These are phyloP conservation scores for Colletotrichum somersetense DNA, from an alignment of 2,329 filamentous ascomycete genomes.

Conservation along the genomic window DNA sequence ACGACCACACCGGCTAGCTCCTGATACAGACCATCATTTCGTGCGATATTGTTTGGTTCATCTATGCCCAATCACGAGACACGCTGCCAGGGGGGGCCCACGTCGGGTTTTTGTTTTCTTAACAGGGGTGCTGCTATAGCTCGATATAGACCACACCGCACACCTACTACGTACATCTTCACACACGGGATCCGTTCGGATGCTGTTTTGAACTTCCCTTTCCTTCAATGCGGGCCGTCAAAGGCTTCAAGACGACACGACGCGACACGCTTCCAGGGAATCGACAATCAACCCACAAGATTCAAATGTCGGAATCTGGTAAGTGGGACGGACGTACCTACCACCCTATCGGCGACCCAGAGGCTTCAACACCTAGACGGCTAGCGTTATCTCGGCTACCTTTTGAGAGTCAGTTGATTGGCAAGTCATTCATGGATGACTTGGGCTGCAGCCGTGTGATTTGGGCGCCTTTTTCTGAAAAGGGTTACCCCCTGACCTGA, in stretches of 20 bases:
- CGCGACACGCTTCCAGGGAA: neutral
- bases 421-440: conserved; percentile 2
- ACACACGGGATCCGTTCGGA: neutral
- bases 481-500: neutral
- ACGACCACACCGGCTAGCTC: conserved; percentile 13
- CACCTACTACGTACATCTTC: conserved; percentile 19
- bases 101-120: conserved; percentile 30
- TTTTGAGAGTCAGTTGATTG: conserved; percentile 1
- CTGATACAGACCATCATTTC: conserved; percentile 39
- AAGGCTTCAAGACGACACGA: conserved; percentile 17
- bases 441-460: neutral
- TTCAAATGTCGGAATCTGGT: neutral
- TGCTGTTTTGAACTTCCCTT: conserved; percentile 20
- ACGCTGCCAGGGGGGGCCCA: neutral
- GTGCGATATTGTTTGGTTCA: conserved; percentile 35
- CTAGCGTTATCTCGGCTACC: conserved; percentile 16
- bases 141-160: conserved; percentile 3
- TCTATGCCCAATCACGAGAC: conserved; percentile 23
- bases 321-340: too few species aligned
- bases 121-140: conserved; percentile 22
- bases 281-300: neutral
- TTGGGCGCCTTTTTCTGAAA: neutral
- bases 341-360: conserved; percentile 1
- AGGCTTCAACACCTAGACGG: neutral
- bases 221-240: conserved; percentile 22